Percentiles rank a stretch among this genome's conserved stretches.
Conservation (phyloP, 257 asterid species). For the Paraleonurus japonicus region DNA sequence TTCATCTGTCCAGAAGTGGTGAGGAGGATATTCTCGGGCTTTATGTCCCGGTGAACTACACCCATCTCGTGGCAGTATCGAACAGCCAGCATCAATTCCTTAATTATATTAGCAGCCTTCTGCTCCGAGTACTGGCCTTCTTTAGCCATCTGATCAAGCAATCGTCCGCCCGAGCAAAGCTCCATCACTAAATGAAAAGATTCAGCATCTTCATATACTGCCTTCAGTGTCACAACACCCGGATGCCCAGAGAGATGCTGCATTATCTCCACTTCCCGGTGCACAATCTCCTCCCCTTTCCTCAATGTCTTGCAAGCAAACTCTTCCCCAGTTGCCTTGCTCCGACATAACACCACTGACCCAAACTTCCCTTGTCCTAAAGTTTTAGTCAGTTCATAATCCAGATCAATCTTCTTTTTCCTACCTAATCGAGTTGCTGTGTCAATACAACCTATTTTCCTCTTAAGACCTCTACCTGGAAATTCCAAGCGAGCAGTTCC, state of each 20-base stretch:
- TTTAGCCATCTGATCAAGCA: conserved; percentile 81
- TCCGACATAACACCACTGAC: conserved; percentile 63
- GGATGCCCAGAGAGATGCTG: conserved; percentile 93
- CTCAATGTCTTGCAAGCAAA: conserved; percentile 79
- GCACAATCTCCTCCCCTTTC: conserved; percentile 86
- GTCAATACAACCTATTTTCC: conserved; percentile 91
- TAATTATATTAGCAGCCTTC: conserved; percentile 68
- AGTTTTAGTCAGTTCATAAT: conserved; percentile 53
- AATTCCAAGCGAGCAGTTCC: conserved; percentile 48
- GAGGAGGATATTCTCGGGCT: conserved; percentile 88
- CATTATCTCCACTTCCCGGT: conserved; percentile 93
- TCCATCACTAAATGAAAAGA: conserved; percentile 85
- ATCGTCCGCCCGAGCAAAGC: conserved; percentile 79
- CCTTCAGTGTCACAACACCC: conserved; percentile 73
- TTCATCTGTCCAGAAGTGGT: conserved; percentile 69
- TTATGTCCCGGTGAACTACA: conserved; percentile 84
- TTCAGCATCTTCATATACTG: conserved; percentile 81
- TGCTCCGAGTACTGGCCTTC: conserved; percentile 64
- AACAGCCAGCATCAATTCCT: conserved; percentile 76
- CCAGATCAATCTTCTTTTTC: conserved; percentile 81
- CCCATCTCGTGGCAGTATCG: conserved; percentile 95
- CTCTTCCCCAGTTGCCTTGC: conserved; percentile 65
- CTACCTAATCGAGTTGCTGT: conserved; percentile 73
- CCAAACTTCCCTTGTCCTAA: conserved; percentile 84
- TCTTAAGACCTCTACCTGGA: conserved; percentile 74